Base-by-base conservation (phyloP, 768 basidiomycete genomes). In the Baorangia bicolor region DNA sequence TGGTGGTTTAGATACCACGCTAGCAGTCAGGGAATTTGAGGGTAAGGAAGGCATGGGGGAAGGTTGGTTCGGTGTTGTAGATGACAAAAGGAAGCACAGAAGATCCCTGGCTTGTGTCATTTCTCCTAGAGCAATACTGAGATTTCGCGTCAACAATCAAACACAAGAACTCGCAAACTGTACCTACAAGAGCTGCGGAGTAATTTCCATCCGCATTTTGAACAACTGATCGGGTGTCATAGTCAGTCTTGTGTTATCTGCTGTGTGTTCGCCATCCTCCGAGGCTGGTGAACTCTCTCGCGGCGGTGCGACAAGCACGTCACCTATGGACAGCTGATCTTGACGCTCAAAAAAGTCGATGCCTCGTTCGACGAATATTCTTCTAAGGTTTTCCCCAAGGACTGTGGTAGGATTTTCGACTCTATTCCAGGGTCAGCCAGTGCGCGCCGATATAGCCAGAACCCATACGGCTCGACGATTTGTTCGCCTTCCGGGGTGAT, bases 61-160 rank as follows among this genome's bases (percentile, higher is more conserved):
- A 44, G 61, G 67, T 51, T 69, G 73, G 34, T 75, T 72, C 30
- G 78, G 71, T 14, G 64, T 52, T 8, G 75, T 59, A 11, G 78
- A 73, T 30, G 78, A 69, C 14, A 91, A 72, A 14, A 92, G 73
- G 27, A 83, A 75, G 23, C 78, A 74, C 28, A 94, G 73, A 23
- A 94, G 75, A 57, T 91, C 88, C 60, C 80, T 81, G 11, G 90
- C 90, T 52, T 86, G 85, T 8, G 82, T 79, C 81, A 93, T 88
- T 70, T 94, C 92, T 53, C 90, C 90, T 44, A 86, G 72, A 27
- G 90, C 88, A 56, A 85, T 81, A 59, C 90, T 91, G 58, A 34
- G 45, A 50, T 46, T 38, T 37, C 23, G 58, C 51, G 58, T 69
- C 52, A 70, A 55, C 49, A n/a, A 34, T 31, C 34, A 21, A 41